Conservation (phyloP, 768 basidiomycete species). For the Infundibulicybe gibba region DNA sequence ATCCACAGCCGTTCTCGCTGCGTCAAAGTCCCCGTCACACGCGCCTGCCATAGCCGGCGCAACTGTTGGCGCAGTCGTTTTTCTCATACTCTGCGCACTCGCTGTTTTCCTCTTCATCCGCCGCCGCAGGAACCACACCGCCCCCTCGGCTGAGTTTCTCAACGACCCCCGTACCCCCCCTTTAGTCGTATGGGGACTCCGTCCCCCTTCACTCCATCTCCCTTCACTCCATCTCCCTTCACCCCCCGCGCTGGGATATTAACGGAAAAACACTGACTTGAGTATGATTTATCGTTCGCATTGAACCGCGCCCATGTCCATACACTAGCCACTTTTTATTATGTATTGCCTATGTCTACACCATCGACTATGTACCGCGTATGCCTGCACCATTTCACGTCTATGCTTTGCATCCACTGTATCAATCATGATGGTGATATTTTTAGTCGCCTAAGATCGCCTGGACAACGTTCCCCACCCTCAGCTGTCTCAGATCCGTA, state of each 20-base stretch:
- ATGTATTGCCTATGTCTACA: too few species aligned
- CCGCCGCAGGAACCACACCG: slow-evolving; percentile 34
- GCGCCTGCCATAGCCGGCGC: slow-evolving; percentile 43
- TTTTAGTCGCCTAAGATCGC: slow-evolving; percentile 79
- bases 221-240: background rate
- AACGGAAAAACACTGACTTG: too few species aligned
- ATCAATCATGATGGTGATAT: too few species aligned
- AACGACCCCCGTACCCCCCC: slow-evolving; percentile 6
- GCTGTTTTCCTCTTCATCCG: slow-evolving; percentile 37
- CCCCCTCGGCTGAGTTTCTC: slow-evolving; percentile 62
- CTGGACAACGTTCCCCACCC: slow-evolving; percentile 90
- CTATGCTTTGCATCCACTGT: too few species aligned
- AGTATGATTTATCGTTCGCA: too few species aligned
- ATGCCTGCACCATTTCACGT: too few species aligned
- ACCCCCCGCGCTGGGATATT: background rate
- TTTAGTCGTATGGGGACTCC: background rate
- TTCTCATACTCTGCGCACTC: slow-evolving; percentile 30
- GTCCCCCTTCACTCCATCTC: background rate
- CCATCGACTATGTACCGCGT: too few species aligned
- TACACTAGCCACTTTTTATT: too few species aligned
- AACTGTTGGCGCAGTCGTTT: slow-evolving; percentile 43
- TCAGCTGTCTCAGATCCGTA: slow-evolving; percentile 88
- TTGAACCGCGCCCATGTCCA: too few species aligned
- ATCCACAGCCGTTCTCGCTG: too few species aligned
- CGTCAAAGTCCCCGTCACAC: too few species aligned